These are phyloP conservation scores for Globisporangium emineosum DNA, from an alignment of 352 stramenopile genomes.

Conservation along the genomic window DNA sequence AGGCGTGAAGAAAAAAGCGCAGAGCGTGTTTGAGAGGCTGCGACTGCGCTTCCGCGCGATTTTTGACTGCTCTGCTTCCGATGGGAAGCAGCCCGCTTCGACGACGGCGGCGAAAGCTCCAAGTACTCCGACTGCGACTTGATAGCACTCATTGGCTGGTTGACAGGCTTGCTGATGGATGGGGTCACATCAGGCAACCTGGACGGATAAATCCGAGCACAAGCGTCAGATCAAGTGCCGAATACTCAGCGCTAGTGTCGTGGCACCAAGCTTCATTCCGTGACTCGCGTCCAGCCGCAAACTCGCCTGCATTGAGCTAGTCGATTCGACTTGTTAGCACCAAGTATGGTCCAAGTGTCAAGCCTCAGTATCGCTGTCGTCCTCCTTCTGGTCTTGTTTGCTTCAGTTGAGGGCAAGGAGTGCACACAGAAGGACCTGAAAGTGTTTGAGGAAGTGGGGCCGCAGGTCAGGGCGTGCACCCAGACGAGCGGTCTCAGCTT, in stretches of 20 bases:
- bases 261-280: too few relatives aligned
- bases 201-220: too few relatives aligned
- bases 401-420: constrained; percentile 6
- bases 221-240: too few relatives aligned
- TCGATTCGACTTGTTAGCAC: too few relatives aligned
- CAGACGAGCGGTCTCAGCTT: constrained; percentile 39
- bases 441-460: constrained; percentile 43
- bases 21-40: constrained; percentile 43
- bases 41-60: constrained; percentile 34
- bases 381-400: constrained; percentile 14
- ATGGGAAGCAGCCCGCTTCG: neutral
- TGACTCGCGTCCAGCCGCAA: neutral
- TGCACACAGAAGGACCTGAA: constrained; percentile 38
- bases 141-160: neutral
- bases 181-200: neutral
- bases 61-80: constrained; percentile 15
- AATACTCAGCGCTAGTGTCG: too few relatives aligned
- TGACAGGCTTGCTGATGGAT: neutral
- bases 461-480: constrained; percentile 36
- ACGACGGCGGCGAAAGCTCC: neutral
- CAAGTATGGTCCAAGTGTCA: neutral
- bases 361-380: constrained; percentile 2
- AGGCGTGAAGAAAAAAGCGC: constrained; percentile 17
- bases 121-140: neutral
- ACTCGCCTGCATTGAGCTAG: too few relatives aligned